phyloP scores from a whole-genome alignment of 441 rosid genomes.

The Pelargonium australe region DNA sequence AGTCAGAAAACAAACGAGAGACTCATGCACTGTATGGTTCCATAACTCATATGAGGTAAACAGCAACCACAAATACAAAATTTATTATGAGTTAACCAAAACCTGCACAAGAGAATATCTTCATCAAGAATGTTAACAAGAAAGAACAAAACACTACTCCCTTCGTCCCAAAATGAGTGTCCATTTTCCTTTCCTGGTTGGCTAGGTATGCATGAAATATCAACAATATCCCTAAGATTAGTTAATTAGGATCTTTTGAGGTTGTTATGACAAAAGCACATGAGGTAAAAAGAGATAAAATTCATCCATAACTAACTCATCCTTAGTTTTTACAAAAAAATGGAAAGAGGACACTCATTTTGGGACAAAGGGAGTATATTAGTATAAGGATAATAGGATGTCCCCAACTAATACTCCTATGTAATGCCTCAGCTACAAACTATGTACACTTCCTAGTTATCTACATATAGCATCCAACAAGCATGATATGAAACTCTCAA shows the following conservation, averaged over 20 bases:
- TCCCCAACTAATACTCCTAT: constrained; percentile 1
- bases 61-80: not conserved
- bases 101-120: not conserved
- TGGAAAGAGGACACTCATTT: not conserved
- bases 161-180: no score
- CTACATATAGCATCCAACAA: not conserved
- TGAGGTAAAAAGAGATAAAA: no score
- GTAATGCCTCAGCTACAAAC: not conserved
- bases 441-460: not conserved
- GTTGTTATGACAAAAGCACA: no score
- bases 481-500: not conserved
- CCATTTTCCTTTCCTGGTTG: no score
- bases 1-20: not conserved
- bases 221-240: no score
- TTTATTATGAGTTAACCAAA: not conserved
- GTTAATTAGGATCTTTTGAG: no score
- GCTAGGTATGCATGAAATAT: no score
- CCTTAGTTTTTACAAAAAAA: no score
- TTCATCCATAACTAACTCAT: no score
- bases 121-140: not conserved
- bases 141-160: no score
- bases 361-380: not conserved
- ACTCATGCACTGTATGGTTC: not conserved
- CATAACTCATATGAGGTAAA: not conserved
- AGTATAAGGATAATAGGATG: no score